phyloP scores from a whole-genome alignment of 106 monocot genomes.

The Allium fistulosum region DNA sequence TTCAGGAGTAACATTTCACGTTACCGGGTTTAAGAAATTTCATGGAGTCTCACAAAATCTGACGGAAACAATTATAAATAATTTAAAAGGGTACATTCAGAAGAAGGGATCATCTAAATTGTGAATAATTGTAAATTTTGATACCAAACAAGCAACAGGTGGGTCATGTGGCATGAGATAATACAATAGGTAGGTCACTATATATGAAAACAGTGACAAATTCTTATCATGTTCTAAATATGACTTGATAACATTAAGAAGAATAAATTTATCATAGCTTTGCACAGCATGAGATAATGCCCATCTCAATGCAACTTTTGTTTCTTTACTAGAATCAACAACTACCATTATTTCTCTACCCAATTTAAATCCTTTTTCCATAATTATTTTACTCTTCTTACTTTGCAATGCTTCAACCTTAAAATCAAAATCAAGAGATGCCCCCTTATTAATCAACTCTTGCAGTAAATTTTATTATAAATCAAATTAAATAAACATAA shows the following conservation, averaged over 20 bases:
- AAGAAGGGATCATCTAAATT: constrained; percentile 59
- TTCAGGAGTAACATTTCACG: constrained; percentile 61
- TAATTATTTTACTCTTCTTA: too few relatives aligned
- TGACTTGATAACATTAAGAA: constrained; percentile 18
- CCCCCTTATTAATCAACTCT: too few relatives aligned
- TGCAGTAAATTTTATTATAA: too few relatives aligned
- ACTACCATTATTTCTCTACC: constrained; percentile 28
- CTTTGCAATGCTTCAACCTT: too few relatives aligned
- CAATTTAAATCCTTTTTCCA: neutral
- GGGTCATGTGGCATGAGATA: too few relatives aligned
- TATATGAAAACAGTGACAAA: too few relatives aligned
- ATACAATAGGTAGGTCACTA: too few relatives aligned
- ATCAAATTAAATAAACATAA: too few relatives aligned
- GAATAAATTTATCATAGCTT: constrained; percentile 28
- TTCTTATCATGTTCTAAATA: neutral
- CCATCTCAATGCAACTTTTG: constrained; percentile 38
- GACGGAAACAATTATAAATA: constrained; percentile 76
- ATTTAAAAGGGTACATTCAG: constrained; percentile 63
- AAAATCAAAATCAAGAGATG: too few relatives aligned
- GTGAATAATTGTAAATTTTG: too few relatives aligned
- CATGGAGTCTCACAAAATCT: constrained; percentile 91
- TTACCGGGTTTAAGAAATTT: constrained; percentile 95
- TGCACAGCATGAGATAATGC: constrained; percentile 33
- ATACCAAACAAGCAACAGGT: too few relatives aligned
- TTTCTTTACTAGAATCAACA: constrained; percentile 24